Conservation (phyloP, 495 filamentous ascomycete genomes). For the Pseudevernia furfuracea region DNA sequence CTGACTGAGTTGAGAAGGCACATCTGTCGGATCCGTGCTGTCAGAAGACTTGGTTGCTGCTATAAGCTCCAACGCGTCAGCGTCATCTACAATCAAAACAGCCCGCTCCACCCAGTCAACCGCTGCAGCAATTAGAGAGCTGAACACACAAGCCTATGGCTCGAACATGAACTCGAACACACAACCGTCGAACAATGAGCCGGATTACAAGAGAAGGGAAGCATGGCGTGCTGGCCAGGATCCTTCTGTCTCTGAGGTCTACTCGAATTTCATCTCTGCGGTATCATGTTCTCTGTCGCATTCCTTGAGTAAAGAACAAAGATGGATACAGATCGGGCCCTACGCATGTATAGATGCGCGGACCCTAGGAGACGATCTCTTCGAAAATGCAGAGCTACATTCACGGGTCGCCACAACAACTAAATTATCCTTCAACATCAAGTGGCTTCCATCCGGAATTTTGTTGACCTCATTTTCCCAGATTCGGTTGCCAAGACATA, state of each 20-base stretch:
- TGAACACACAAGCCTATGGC: not conserved
- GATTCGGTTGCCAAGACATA: not conserved
- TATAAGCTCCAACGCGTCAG: not conserved
- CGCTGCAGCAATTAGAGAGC: not conserved
- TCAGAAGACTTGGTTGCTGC: not conserved
- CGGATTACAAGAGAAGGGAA: not conserved
- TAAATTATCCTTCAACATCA: slow-evolving; percentile 7
- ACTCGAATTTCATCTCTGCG: slow-evolving; percentile 8
- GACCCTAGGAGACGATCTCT: slow-evolving; percentile 3
- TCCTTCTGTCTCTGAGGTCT: not conserved
- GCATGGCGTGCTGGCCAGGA: not conserved
- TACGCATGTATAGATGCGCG: slow-evolving; percentile 5
- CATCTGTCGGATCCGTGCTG: not conserved
- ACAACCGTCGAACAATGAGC: not conserved
- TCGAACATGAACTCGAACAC: not conserved
- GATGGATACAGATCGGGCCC: slow-evolving; percentile 4
- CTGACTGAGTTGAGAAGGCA: not conserved
- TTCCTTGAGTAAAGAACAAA: not conserved
- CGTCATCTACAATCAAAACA: not conserved
- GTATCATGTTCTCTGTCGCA: slow-evolving; percentile 8
- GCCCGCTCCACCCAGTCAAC: not conserved
- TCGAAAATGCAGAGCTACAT: not conserved
- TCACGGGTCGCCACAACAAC: not conserved
- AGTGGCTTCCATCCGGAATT: slow-evolving; percentile 11
- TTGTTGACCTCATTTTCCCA: slow-evolving; percentile 6